Percentiles rank a stretch among this genome's conserved stretches.
Conservation (phyloP, 768 basidiomycete genomes). For the Boletus barrowsii region DNA sequence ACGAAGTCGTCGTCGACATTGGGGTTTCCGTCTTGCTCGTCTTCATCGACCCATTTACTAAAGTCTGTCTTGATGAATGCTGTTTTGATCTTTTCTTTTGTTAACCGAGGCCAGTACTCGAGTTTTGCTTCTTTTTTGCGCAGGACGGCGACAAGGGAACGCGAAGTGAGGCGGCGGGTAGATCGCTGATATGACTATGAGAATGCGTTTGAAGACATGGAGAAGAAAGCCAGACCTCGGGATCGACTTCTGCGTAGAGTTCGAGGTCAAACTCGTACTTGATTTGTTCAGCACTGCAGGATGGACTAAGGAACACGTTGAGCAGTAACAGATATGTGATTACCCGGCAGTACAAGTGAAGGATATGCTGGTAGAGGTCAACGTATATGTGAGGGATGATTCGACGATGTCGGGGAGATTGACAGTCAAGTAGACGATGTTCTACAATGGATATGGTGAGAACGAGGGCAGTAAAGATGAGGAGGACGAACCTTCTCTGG, state of each 20-base stretch:
- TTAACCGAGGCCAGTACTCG: constrained; percentile 92
- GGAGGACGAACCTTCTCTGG: constrained; percentile 60
- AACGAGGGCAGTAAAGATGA: not conserved
- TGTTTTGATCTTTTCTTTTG: constrained; percentile 79
- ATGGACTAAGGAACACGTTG: constrained; percentile 5
- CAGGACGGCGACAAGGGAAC: constrained; percentile 64
- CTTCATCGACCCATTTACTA: constrained; percentile 94
- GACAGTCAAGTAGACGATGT: constrained; percentile 80
- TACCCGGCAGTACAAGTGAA: constrained; percentile 61
- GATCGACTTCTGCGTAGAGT: constrained; percentile 70
- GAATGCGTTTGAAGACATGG: not conserved
- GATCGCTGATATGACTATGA: constrained; percentile 14
- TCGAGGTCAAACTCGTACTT: constrained; percentile 75
- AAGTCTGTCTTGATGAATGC: constrained; percentile 94
- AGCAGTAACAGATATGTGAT: constrained; percentile 21
- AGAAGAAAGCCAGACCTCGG: constrained; percentile 51
- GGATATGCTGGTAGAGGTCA: constrained; percentile 55
- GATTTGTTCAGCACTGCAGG: constrained; percentile 43
- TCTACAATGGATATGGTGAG: constrained; percentile 43
- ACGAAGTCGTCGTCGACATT: constrained; percentile 38
- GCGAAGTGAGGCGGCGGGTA: constrained; percentile 58
- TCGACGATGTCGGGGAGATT: constrained; percentile 75
- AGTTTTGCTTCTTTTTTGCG: constrained; percentile 73
- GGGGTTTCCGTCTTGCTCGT: constrained; percentile 78
- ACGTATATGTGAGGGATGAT: constrained; percentile 52